Evolutionary conservation across 208 protist genomes (phyloP), one percentile per base, ranked within the genome.

Genomic region (Trichomonas vaginalis): DNA sequence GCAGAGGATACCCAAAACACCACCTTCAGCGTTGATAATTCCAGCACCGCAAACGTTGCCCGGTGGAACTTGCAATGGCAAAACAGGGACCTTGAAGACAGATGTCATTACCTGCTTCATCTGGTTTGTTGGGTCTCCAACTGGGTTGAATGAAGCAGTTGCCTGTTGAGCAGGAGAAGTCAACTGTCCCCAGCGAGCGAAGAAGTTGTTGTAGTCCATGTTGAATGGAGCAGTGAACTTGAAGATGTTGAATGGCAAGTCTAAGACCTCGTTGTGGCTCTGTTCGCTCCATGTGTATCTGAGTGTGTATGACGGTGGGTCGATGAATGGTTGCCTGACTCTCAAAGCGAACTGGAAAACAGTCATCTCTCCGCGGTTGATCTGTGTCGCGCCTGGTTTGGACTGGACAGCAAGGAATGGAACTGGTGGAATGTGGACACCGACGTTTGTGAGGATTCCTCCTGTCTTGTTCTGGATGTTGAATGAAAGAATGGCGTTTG

Each of bases 141-240:
- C 27, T 14, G 45, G 14, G 0, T 42, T 8, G 35, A 42, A 92
- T 14, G 86, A 92, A 56, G 35, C 37, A 42, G 23, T 49, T 6
- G 86, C 86, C 37, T 42, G 48, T 47, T 92, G 86, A 17, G 42
- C 37, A 51, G 86, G 86, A 35, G 86, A 6, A 51, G 86, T 51
- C 27, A 92, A 47, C 37, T 46, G 40, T 0, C 45, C 45, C 86
- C 86, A 92, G 35, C 86, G 23, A 35, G 10, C 40, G 45, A 92
- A 92, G 86, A 92, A 92, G 14, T 35, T 92, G 86, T 92, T 92
- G 15, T 92, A 45, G 32, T 92, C 86, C 86, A 92, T 92, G 42
- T 42, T 42, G 35, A 42, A 92, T 45, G 40, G 40, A 42, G 27
- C 17, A 32, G 45, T 92, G 86, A 92, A 92, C 37, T 92, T 92